Percentiles rank a stretch among this genome's conserved stretches.
These are phyloP conservation scores for Calendula officinalis DNA, from an alignment of 129 eudicot species.

Conservation along the genomic window DNA sequence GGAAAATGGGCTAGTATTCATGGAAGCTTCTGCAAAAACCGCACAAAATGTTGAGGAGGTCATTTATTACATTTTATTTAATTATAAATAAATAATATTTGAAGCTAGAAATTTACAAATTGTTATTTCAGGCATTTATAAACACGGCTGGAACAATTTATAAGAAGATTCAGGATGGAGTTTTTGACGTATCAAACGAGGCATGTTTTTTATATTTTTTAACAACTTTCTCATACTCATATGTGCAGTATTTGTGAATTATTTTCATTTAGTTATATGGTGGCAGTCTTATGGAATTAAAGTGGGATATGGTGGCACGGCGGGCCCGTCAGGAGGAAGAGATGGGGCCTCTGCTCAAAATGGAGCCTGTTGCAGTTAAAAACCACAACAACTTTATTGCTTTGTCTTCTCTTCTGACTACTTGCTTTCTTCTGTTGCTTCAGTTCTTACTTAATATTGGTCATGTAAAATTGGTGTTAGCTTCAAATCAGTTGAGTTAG, in stretches of 20 bases:
- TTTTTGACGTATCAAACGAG: constrained; percentile 91
- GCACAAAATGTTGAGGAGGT: constrained; percentile 96
- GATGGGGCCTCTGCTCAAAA: constrained; percentile 61
- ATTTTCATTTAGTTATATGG: not conserved
- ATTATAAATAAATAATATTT: not conserved
- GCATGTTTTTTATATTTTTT: constrained; percentile 17
- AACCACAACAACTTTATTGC: not conserved
- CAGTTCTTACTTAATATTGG: constrained; percentile 11
- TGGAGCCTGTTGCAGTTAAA: constrained; percentile 75
- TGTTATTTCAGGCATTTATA: constrained; percentile 65
- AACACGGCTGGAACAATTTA: constrained; percentile 77
- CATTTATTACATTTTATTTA: not conserved
- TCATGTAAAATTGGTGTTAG: constrained; percentile 34
- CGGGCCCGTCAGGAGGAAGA: constrained; percentile 76
- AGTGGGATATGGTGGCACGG: constrained; percentile 69
- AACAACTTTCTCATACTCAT: not conserved
- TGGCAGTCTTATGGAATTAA: constrained; percentile 87
- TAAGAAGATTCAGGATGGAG: constrained; percentile 93
- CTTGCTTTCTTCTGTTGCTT: constrained; percentile 12
- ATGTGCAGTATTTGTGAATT: not conserved
- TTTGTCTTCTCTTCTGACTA: constrained; percentile 9
- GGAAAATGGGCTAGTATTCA: constrained; percentile 81
- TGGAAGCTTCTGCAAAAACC: constrained; percentile 94
- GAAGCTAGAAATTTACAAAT: not conserved
- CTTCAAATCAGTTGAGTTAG: constrained; percentile 23